A percentile compares a stretch with the other conserved stretches of the same genome.
Evolutionary conservation across 768 basidiomycete species (phyloP).

Genomic region (Tylopilus felleus): DNA sequence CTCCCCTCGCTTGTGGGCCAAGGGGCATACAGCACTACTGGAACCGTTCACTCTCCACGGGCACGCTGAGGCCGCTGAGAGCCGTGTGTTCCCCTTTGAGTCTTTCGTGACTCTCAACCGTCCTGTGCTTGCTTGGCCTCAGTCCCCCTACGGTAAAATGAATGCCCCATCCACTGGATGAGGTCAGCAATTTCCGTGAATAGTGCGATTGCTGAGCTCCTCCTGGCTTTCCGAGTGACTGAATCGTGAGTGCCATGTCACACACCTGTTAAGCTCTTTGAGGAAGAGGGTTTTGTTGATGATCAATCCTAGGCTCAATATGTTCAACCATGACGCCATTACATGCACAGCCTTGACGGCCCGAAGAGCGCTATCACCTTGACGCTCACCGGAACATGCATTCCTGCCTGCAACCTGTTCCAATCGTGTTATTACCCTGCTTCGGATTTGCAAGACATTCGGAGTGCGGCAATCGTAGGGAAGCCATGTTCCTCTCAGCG

Average conservation of each 20-base stretch:
- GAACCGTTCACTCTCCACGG: constrained; percentile 27
- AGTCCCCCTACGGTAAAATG: constrained; percentile 12
- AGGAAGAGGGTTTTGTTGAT: constrained; percentile 29
- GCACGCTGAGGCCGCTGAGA: constrained; percentile 22
- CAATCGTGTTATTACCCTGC: constrained; percentile 31
- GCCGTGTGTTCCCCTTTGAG: constrained; percentile 12
- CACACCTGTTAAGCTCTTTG: constrained; percentile 30
- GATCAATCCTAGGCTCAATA: constrained; percentile 23
- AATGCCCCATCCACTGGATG: constrained; percentile 15
- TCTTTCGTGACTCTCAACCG: constrained; percentile 10
- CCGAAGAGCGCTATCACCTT: constrained; percentile 22
- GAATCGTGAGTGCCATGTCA: constrained; percentile 13
- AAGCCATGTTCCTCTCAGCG: constrained; percentile 25
- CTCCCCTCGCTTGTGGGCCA: constrained; percentile 29
- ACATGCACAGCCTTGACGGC: constrained; percentile 25
- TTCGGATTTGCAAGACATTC: constrained; percentile 31
- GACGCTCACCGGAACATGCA: constrained; percentile 30
- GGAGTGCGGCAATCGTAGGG: constrained; percentile 27
- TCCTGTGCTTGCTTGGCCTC: constrained; percentile 8
- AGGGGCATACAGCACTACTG: constrained; percentile 18
- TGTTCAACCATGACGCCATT: constrained; percentile 26
- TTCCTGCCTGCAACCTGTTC: constrained; percentile 30
- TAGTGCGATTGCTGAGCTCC: constrained; percentile 2
- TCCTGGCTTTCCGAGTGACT: constrained; percentile 11
- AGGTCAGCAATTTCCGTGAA: constrained; percentile 28